phyloP scores from a whole-genome alignment of 257 asterid species.

The Paulownia fortunei region DNA sequence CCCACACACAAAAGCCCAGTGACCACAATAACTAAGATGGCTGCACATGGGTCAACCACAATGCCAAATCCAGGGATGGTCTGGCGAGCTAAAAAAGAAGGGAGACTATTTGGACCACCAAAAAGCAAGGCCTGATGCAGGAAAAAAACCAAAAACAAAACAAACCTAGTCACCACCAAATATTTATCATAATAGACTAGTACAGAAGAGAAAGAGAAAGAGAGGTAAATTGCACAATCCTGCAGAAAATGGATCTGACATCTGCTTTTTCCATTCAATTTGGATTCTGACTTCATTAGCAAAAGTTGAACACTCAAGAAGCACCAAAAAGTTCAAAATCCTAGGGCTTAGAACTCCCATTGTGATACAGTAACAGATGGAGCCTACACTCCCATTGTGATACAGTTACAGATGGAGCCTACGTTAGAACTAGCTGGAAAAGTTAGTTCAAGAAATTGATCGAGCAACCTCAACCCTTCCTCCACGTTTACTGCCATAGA shows the following conservation, averaged over 20 bases:
- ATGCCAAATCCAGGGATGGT: conserved; percentile 71
- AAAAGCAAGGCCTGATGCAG: conserved; percentile 74
- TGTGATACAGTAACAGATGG: too few species aligned
- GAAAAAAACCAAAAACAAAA: background rate
- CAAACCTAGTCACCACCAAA: background rate
- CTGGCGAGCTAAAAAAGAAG: conserved; percentile 75
- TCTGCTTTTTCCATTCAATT: background rate
- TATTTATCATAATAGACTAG: background rate
- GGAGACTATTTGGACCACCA: conserved; percentile 86
- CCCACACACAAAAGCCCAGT: conserved; percentile 83
- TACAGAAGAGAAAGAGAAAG: background rate
- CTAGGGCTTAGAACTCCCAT: background rate
- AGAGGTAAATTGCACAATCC: background rate
- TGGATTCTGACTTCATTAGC: background rate
- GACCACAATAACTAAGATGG: conserved; percentile 66
- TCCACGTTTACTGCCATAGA: too few species aligned
- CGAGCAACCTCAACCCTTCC: too few species aligned
- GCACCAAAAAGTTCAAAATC: background rate
- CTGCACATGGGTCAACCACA: conserved; percentile 89
- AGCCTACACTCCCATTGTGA: too few species aligned
- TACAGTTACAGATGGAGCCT: too few species aligned
- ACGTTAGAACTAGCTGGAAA: too few species aligned
- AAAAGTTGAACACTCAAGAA: background rate
- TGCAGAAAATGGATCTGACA: background rate
- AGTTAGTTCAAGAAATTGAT: too few species aligned